Evolutionary conservation across 1,284 basidiomycete species (phyloP), one percentile per base, ranked within the genome.

Genomic region (Amylostereum areolatum): DNA sequence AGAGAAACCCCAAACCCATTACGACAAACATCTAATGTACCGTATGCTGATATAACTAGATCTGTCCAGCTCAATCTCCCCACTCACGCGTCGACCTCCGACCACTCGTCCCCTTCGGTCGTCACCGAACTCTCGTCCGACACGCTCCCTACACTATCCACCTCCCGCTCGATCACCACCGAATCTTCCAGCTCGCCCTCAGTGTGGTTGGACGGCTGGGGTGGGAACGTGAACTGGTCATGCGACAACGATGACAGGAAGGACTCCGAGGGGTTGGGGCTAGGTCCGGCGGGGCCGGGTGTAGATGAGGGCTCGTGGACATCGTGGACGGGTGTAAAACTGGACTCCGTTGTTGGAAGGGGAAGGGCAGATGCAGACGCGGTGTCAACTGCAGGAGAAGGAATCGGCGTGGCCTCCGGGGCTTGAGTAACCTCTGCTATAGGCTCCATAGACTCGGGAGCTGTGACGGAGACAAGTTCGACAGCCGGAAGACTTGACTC

Each of bases 221-320:
- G 48, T 2, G 53, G 49, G 45, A 56, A 53, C 0, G 54, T 45
- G 34, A 55, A 56, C 5, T 52, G 55, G 11, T 48, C 51, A 30
- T 49, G 48, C 3, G 54, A 51, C 18, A 55, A 32, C 7, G 55
- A 50, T 1, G 44, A 24, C 12, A 56, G 51, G 42, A 53, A 56
- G n/a, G 41, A 43, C 7, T 43, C 41, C 7, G 41, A 43, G 7
- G 41, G 41, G 8, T 29, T 24, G 12, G 41, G 25, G 7, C 25
- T 28, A 8, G 25, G 8, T 28, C 5, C 25, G n/a, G 25, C 25
- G 28, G 41, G 8, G 7, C 25, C 8, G 25, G 25, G n/a, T 7
- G 27, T 11, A 8, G 6, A 12, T 6, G 37, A 39, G 12, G 12
- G 7, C 12, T 12, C 37, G 12, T 12, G 12, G n/a, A 5, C 37